Base-by-base conservation (phyloP, 306 rosid species). In the Alnus glutinosa region DNA sequence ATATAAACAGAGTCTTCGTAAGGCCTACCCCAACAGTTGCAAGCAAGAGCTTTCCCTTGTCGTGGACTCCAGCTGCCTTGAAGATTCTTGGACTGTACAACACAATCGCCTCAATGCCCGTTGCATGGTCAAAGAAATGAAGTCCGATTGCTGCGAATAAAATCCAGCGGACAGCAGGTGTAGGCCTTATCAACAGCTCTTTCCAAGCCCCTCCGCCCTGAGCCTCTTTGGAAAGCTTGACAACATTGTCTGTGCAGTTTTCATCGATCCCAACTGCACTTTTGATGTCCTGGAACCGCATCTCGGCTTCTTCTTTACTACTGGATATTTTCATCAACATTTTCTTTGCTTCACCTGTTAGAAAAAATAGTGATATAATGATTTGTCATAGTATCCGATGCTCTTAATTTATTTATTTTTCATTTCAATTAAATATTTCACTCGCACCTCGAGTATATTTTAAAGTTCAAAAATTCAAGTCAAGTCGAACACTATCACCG, bases 51-150 rank as follows among this genome's bases (percentile, higher is more conserved):
- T 84, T 90, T 48, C 84, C 88, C 73, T 88, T 92, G 7, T 18
- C 48, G 1, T 75, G 80, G 28, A 95, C 73, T 8, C 98, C 98
- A 7, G 98, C 98, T 80, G 87, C 81, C 49, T 75, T 89, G 49
- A 95, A 92, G 23, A 95, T 90, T 81, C 98, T 89, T 1, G 98
- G 98, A 59, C 98, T 77, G 37, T 89, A 95, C 62, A 95, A 67
- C 76, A 95, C 77, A 4, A 92, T 88, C 9, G 98, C 97, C 75
- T 95, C 97, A 18, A 95, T 92, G 2, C 98, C 98, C 0, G 91
- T 83, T 2, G 91, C 90, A 13, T 95, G 98, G 67, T 95, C 87
- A 9, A 91, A 91, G 51, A 95, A 91, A 68, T 95, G 98, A 30
- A 95, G 80, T 6, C 97, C 98, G 8, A 95, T 6, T 0, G 87